These are phyloP conservation scores for Onygenales sp. DNA, from an alignment of 2,329 filamentous ascomycete species.

Conservation along the genomic window DNA sequence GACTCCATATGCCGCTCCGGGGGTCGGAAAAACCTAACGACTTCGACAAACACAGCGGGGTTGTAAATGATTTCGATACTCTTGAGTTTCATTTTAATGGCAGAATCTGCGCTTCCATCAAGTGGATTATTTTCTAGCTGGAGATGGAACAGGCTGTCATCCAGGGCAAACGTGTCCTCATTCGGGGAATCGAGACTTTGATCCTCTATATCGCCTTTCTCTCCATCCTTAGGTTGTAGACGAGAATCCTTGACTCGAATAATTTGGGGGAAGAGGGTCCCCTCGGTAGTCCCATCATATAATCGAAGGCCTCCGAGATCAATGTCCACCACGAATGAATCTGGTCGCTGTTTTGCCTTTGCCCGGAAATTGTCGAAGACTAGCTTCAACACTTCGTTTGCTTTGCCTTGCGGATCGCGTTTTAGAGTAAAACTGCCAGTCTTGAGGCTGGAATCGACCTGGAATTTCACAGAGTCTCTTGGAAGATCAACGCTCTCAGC, in stretches of 20 bases:
- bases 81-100: constrained; percentile 81
- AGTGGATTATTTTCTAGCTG: constrained; percentile 92
- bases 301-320: constrained; percentile 87
- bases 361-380: constrained; percentile 94
- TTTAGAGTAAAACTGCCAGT: constrained; percentile 94
- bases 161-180: constrained; percentile 36
- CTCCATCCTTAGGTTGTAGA: constrained; percentile 38
- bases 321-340: constrained; percentile 80
- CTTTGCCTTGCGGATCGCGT: constrained; percentile 68
- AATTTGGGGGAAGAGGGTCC: constrained; percentile 88
- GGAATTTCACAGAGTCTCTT: constrained; percentile 82
- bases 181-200: constrained; percentile 30
- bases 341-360: constrained; percentile 78
- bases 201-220: constrained; percentile 37
- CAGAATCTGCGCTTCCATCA: constrained; percentile 83
- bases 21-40: constrained; percentile 91
- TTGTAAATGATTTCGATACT: constrained; percentile 98
- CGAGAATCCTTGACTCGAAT: constrained; percentile 88
- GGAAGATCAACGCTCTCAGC: constrained; percentile 82
- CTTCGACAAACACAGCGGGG: constrained; percentile 79
- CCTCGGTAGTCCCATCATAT: constrained; percentile 89
- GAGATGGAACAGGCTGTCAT: constrained; percentile 82
- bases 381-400: constrained; percentile 73
- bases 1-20: constrained; percentile 98
- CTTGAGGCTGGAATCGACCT: constrained; percentile 84